Percentiles rank a stretch among this genome's conserved stretches.
These are phyloP conservation scores for Astraeus odoratus DNA, from an alignment of 768 basidiomycete genomes.

Conservation along the genomic window DNA sequence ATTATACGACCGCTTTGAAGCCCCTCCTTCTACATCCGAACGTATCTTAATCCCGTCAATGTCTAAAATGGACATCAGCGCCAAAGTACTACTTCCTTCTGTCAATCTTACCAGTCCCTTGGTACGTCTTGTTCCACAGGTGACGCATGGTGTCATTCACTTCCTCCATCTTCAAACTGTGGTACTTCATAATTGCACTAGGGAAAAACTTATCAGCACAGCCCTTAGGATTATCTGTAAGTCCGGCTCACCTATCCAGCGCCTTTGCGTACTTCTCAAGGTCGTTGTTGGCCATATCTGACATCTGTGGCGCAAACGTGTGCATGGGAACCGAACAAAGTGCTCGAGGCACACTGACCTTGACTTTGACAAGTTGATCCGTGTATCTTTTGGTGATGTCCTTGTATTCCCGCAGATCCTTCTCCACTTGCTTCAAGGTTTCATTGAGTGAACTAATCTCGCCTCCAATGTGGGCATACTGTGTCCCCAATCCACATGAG, in stretches of 20 bases:
- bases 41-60: constrained; percentile 96
- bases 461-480: constrained; percentile 80
- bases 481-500: constrained; percentile 2
- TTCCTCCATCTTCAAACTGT: constrained; percentile 97
- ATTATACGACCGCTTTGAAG: constrained; percentile 92
- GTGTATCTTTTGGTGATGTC: constrained; percentile 81
- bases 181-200: constrained; percentile 99
- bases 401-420: constrained; percentile 79
- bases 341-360: constrained; percentile 42
- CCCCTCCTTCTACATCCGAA: constrained; percentile 87
- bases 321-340: background rate
- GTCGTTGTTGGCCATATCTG: constrained; percentile 96
- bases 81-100: background rate
- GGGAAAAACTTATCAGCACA: constrained; percentile 14
- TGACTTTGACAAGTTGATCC: constrained; percentile 89
- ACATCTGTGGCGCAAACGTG: constrained; percentile 51
- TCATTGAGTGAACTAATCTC: constrained; percentile 70
- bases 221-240: background rate
- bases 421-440: constrained; percentile 58
- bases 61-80: constrained; percentile 44
- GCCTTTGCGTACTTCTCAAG: constrained; percentile 98
- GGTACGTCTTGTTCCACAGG: constrained; percentile 98
- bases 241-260: constrained; percentile 73
- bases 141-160: constrained; percentile 98
- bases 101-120: constrained; percentile 72